Evolutionary conservation across 768 basidiomycete genomes (phyloP).

Genomic region (Naganishia randhawae): DNA sequence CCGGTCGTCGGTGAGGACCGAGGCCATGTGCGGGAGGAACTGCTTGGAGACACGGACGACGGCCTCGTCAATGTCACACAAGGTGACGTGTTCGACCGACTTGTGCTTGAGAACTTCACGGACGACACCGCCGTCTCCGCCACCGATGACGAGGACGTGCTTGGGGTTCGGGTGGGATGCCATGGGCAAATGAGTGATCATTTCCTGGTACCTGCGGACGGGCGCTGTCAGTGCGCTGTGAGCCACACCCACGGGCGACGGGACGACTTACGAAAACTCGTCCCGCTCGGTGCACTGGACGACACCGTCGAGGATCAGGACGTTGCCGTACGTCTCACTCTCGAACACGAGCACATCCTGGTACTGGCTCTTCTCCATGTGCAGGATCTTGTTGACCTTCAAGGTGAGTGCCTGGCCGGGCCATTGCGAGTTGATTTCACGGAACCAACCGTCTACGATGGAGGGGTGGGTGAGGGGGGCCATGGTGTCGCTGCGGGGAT

Average conservation of each 20-base stretch:
- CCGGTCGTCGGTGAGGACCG: conserved; percentile 69
- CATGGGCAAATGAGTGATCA: conserved; percentile 97
- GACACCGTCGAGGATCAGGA: conserved; percentile 88
- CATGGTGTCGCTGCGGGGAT: conserved; percentile 28
- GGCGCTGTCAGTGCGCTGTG: too few species aligned
- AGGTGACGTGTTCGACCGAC: conserved; percentile 81
- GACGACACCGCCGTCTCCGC: conserved; percentile 96
- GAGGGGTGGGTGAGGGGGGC: conserved; percentile 49
- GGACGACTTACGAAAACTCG: conserved; percentile 70
- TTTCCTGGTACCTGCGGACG: conserved; percentile 71
- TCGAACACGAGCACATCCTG: conserved; percentile 98
- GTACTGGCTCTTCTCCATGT: conserved; percentile 85
- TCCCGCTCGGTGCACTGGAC: conserved; percentile 98
- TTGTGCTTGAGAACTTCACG: conserved; percentile 94
- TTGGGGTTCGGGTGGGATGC: conserved; percentile 93
- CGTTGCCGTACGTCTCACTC: conserved; percentile 94
- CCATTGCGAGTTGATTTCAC: conserved; percentile 92
- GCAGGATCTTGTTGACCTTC: conserved; percentile 90
- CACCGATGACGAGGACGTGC: conserved; percentile 93
- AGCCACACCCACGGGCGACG: conserved; percentile 52
- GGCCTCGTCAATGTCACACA: conserved; percentile 98
- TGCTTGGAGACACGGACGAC: conserved; percentile 90
- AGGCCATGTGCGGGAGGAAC: conserved; percentile 91
- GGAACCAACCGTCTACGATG: conserved; percentile 58
- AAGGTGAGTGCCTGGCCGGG: conserved; percentile 91